These are phyloP conservation scores for Diversispora epigaea DNA, from an alignment of 192 early-diverging fungal genomes.

Conservation along the genomic window DNA sequence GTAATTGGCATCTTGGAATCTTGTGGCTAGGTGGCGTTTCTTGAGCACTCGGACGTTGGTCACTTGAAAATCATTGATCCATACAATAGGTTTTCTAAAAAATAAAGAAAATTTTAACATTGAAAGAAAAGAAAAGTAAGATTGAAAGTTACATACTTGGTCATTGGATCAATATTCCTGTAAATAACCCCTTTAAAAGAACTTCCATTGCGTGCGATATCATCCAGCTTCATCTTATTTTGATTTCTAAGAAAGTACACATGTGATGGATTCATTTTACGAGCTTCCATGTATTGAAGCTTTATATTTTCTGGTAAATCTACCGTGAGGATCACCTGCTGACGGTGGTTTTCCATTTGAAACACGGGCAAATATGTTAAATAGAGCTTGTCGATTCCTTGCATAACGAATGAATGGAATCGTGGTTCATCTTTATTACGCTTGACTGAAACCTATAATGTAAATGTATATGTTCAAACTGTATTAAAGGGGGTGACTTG, in stretches of 20 bases:
- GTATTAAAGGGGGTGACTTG: too few relatives aligned
- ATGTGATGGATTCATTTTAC: not conserved
- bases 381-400: not conserved
- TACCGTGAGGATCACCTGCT: constrained; percentile 5
- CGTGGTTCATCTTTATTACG: not conserved
- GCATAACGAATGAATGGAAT: not conserved
- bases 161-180: not conserved
- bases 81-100: not conserved
- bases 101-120: not conserved
- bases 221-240: constrained; percentile 3
- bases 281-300: not conserved
- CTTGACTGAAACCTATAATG: not conserved
- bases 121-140: not conserved
- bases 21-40: not conserved
- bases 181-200: constrained; percentile 9
- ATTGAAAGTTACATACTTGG: not conserved
- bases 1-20: not conserved
- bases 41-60: constrained; percentile 1
- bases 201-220: not conserved
- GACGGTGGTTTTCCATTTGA: constrained; percentile 12
- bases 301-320: not conserved
- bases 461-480: not conserved
- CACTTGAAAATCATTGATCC: not conserved
- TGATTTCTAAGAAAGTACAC: not conserved
- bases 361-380: constrained; percentile 1